Evolutionary conservation across 805 yeast species (phyloP), one percentile per base, ranked within the genome.

Genomic region (Myxozyma sirexii): DNA sequence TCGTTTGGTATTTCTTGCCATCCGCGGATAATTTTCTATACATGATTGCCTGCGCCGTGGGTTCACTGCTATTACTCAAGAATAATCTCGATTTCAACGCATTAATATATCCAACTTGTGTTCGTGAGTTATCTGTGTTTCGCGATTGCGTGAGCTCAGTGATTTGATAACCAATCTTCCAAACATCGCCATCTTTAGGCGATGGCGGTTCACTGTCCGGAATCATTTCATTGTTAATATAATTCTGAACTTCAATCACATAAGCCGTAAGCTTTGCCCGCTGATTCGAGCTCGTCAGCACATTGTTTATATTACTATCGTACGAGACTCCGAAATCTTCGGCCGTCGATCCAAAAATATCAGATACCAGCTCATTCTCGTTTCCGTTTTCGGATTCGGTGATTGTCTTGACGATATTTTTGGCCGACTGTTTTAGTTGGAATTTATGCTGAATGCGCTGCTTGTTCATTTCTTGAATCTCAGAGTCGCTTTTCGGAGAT

Each of bases 11-110:
- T 53, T 39, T 56, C n/a, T 42, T 48, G 5, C 79, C 79, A 33
- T 68, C 66, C 38, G 65, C 59, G 19, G 74, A 72, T 38, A 72
- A 67, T 5, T 56, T 43, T 23, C 81, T 67, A 39, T 76, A 62
- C 3, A 59, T 51, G 23, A 49, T 43, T 52, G 71, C 75, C 15
- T 23, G 21, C 24, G 19, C 8, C 6, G 13, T 13, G 19, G 13
- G 27, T 1, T 7, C 21, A 17, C n/a, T 17, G 21, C 42, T 17
- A 10, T 19, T 17, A 15, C 8, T 8, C 12, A 17, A 10, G 7
- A 31, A 13, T 19, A 15, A 12, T 7, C 51, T 39, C 3, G 51
- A 19, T 12, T 47, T 19, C 23, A 31, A 19, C 19, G 51, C 51
- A n/a, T 21, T 35, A 19, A 35, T 17, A 33, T 47, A 47, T 17